Base-by-base conservation (phyloP, 2,329 filamentous ascomycete species). In the Neurospora sp. region DNA sequence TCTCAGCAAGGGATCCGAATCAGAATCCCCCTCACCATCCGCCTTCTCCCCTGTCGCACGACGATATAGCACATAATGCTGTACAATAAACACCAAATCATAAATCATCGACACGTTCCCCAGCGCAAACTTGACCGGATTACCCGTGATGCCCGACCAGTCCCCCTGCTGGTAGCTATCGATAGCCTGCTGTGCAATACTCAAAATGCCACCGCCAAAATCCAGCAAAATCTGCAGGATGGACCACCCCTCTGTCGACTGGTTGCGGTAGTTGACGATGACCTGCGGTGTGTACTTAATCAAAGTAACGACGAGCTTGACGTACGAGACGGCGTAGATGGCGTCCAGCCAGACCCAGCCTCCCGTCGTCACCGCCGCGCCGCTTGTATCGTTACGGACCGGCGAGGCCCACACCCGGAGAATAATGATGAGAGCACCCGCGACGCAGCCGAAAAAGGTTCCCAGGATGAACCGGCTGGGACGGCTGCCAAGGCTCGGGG, bases 231-330 rank as follows among this genome's bases (percentile, higher is more conserved):
- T 94, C 78, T 93, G 90, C 72, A 83, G 83, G 74, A 97, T 97
- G 76, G 89, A 91, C 93, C 95, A 98, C 43, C 96, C 96, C 23
- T 86, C 81, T 0, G 96, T 98, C 70, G 92, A 96, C 78, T 90
- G 87, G 76, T 95, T 93, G 76, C 89, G 89, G 78, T 91, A 93
- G 82, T 98, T 98, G 75, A 91, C 85, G 76, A 91, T 84, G 43
- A 92, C 88, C 83, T 97, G 93, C 5, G 96, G 96, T 66, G 93
- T 89, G 81, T 97, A 98, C 82, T 99, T 99, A 81, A 97, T 87
- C 36, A 97, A 82, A 0, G 95, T 97, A 74, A 97, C 88, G 69
- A 94, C 80, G 40, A 99, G 84, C 82, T 99, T 99, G 78, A 97
- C 90, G 78, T 96, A 96, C 58, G 92, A 93, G 39, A 96, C 82